Evolutionary conservation across 768 basidiomycete species (phyloP), one percentile per base, ranked within the genome.

Genomic region (Sarcomyxa edulis): DNA sequence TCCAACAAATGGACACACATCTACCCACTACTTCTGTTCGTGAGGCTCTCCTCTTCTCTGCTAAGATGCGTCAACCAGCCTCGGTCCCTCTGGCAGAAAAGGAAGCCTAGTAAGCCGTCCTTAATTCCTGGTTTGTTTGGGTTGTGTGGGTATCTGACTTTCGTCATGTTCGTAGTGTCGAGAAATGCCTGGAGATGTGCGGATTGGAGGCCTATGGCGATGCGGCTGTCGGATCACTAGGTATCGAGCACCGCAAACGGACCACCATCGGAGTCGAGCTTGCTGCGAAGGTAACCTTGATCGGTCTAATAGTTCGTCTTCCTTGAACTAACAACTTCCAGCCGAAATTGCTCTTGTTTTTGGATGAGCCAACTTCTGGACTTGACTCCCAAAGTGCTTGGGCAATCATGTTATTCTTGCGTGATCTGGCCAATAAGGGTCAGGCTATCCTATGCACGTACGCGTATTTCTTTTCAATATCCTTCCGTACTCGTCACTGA

Each of bases 401-500:
- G 86, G 81, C 81, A 4, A 88, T 91, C 45, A 64, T 89, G 37
- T 61, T 68, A 2, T 88, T 93, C 64, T 64, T 93, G 30, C 69
- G 81, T 7, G 72, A 78, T 32, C 75, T 93, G 21, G 87, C 89
- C 6, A 73, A 84, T 42, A 76, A 74, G 44, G 91, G 91, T 1
- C 90, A 91, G 53, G 84, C 88, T 22, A 91, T 94, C 48, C 65
- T 94, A n/a, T 93, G 90, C 80, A 94, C 87, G 68, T 81, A 49
- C 35, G 78, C 63, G 20, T 18, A n/a, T 25, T 24, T 25, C 12
- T 15, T 11, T 14, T 35, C 15, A 12, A 8, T n/a, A 34, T 33
- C 14, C 26, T 25, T 15, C 2, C 21, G 11, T 35, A 21, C 19
- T 37, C 8, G 37, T 32, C 35, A 43, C 15, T 35, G 22, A 18